These are phyloP conservation scores for Flaveria ramosissima DNA, from an alignment of 129 eudicot genomes.

Conservation along the genomic window DNA sequence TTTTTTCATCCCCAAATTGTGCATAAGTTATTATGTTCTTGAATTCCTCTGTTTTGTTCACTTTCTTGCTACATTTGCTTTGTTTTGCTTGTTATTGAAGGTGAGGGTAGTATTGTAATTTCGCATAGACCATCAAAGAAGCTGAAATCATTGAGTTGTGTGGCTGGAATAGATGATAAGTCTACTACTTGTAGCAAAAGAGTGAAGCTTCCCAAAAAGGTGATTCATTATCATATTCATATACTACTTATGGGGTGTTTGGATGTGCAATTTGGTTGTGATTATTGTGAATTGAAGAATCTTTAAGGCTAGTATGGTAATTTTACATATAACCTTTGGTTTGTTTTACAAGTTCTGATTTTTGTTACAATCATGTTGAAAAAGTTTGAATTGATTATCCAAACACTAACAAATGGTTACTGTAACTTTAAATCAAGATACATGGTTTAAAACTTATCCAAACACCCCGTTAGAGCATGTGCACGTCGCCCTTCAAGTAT, in stretches of 20 bases:
- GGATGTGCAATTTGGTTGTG: neutral
- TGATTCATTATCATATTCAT: slow-evolving; percentile 14
- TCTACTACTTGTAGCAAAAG: slow-evolving; percentile 32
- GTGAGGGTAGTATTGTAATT: slow-evolving; percentile 32
- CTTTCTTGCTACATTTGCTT: neutral
- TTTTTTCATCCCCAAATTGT: slow-evolving; percentile 16
- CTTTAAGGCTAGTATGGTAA: slow-evolving; percentile 10
- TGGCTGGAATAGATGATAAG: slow-evolving; percentile 39
- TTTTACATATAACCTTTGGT: neutral
- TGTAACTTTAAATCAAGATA: neutral
- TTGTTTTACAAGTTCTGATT: neutral
- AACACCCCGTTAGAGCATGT: neutral
- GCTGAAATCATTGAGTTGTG: slow-evolving; percentile 44
- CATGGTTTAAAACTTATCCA: neutral
- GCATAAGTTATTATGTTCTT: slow-evolving; percentile 1
- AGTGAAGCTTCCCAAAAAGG: slow-evolving; percentile 57
- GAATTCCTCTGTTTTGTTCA: neutral
- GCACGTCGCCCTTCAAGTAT: too few species aligned
- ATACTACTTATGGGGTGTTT: neutral
- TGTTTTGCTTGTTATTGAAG: slow-evolving; percentile 30
- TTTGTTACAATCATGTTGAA: neutral
- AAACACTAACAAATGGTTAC: neutral
- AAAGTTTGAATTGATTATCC: neutral
- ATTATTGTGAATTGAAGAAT: slow-evolving; percentile 3
- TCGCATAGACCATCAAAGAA: slow-evolving; percentile 35